phyloP scores from a whole-genome alignment of 2,329 filamentous ascomycete species.

The Nigrograna mackinnonii region DNA sequence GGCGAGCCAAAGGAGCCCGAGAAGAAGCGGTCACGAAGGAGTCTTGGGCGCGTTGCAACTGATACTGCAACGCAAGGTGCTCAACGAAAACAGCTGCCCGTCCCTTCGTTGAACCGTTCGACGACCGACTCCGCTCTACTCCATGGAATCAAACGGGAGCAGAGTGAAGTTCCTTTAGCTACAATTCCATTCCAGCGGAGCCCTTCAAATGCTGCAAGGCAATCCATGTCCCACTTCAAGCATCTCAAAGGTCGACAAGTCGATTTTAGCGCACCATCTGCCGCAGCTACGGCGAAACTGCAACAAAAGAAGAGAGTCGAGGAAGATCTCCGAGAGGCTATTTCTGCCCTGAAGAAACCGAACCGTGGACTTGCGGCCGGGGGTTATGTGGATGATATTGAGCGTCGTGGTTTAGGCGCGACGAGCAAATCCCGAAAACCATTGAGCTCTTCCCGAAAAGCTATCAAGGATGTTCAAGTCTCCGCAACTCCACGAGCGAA shows the following conservation, averaged over 20 bases:
- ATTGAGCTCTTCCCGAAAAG: conserved; percentile 28
- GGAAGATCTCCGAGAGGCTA: conserved; percentile 73
- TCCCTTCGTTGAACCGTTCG: conserved; percentile 69
- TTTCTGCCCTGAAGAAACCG: conserved; percentile 73
- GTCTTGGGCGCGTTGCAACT: conserved; percentile 65
- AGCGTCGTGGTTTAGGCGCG: conserved; percentile 53
- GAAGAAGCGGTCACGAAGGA: conserved; percentile 49
- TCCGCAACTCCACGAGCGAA: conserved; percentile 47
- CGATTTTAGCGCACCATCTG: conserved; percentile 57
- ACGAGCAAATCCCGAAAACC: conserved; percentile 32
- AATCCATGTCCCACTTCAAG: conserved; percentile 46
- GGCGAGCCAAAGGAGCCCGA: conserved; percentile 43
- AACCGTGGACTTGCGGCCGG: conserved; percentile 72
- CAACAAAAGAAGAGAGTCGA: conserved; percentile 70
- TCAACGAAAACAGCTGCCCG: conserved; percentile 48
- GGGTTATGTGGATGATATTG: conserved; percentile 67
- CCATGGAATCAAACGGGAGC: conserved; percentile 68
- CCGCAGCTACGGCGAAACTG: conserved; percentile 59
- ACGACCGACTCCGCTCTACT: conserved; percentile 64
- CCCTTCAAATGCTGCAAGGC: conserved; percentile 38
- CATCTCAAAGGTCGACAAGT: conserved; percentile 57
- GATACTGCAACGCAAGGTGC: conserved; percentile 57
- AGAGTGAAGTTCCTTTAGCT: conserved; percentile 62
- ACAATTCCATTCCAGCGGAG: conserved; percentile 54
- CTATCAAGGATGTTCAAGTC: conserved; percentile 41